Base-by-base conservation (phyloP, 345 rosid genomes). In the Eucalyptus cloeziana region DNA sequence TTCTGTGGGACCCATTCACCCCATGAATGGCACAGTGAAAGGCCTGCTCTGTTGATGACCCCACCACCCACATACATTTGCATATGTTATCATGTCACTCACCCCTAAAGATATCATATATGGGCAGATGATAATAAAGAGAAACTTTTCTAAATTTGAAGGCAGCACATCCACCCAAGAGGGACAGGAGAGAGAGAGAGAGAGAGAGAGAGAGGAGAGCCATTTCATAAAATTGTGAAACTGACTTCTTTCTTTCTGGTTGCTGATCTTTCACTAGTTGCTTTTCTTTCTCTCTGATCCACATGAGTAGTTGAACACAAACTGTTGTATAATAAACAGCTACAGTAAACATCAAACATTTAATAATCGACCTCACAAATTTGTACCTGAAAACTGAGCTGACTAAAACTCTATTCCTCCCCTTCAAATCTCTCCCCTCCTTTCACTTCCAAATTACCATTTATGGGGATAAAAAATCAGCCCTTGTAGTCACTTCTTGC, bases 271-370 rank as follows among this genome's bases (percentile, higher is more conserved):
- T 40, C 54, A 71, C 89, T 60, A 87, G 44, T 56, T 71, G 47
- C 14, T 31, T 45, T 19, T 22, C 56, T 89, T 47, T 54, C 80
- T 87, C 17, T 89, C 89, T 86, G 79, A 79, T 88, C 87, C 81
- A 88, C 88, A 88, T 56, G 60, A 91, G 86, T 31, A 45, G 87
- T 86, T 51, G 83, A 86, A 87, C 88, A 88, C 91, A 90, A n/a
- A 54, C 62, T 87, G 25, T 87, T 52, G 30, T 86, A 31, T 47
- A 67, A 40, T 24, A 40, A 89, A 58, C 86, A 87, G 87, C 85
- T 71, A 67, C 88, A 86, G 88, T 87, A 69, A 88, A 24, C 81
- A 86, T 83, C 85, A 87, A 43, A 89, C 88, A 49, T 52, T 52
- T 19, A 43, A 17, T 71, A 9, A 88, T 86, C 81, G 54, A 47